Percentiles rank a stretch among this genome's conserved stretches.
Conservation (phyloP, 176 grass and related monocot genomes). For the Calamus simplicifolius region DNA sequence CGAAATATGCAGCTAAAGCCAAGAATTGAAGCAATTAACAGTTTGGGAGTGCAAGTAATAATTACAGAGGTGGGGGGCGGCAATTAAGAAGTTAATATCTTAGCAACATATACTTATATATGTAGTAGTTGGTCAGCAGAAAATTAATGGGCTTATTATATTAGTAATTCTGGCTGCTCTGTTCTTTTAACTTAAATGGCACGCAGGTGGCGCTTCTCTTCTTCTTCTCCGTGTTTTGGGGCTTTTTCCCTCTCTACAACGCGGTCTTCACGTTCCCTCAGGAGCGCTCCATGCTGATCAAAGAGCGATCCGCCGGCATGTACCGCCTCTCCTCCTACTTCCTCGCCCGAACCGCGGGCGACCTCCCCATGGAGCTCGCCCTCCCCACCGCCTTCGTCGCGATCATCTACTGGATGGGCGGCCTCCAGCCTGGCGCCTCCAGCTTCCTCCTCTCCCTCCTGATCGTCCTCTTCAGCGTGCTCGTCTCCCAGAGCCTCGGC, state of each 20-base stretch:
- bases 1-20: no score
- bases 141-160: no score
- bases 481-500: conserved; percentile 35
- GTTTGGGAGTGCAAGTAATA: no score
- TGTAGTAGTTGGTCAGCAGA: no score
- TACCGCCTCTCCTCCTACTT: conserved; percentile 42
- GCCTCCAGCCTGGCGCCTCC: conserved; percentile 4
- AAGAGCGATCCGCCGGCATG: conserved; percentile 39
- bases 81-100: no score
- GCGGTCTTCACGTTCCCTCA: conserved; percentile 38
- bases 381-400: conserved; percentile 27
- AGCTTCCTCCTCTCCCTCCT: conserved; percentile 23
- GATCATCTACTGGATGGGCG: conserved; percentile 43
- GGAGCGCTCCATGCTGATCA: conserved; percentile 38
- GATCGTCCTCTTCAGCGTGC: conserved; percentile 14
- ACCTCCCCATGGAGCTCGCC: conserved; percentile 47
- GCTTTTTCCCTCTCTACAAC: conserved; percentile 23
- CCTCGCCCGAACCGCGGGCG: conserved; percentile 12
- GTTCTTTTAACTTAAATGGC: no score
- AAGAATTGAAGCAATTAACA: no score
- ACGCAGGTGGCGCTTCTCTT: conserved; percentile 30
- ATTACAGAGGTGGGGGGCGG: no score
- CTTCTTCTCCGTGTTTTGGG: conserved; percentile 34
- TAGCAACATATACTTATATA: no score
- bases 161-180: background rate